These are phyloP conservation scores for Passiflora organensis DNA, from an alignment of 345 rosid species.

Conservation along the genomic window DNA sequence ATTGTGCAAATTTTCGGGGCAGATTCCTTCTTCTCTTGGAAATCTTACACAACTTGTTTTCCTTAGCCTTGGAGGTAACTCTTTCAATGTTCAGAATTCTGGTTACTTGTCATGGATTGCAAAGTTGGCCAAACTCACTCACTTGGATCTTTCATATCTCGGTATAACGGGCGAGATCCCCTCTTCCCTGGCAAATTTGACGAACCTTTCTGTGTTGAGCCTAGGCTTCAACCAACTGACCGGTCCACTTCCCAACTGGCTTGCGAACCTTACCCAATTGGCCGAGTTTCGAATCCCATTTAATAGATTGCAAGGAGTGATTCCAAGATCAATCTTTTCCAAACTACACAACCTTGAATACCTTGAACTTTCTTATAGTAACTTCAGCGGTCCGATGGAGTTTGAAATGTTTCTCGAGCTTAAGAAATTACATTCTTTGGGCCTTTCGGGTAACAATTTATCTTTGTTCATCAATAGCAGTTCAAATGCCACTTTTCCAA, in stretches of 20 bases:
- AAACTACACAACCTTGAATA: constrained; percentile 12
- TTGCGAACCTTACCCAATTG: no score
- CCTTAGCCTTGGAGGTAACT: no score
- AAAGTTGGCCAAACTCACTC: not conserved
- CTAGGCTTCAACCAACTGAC: no score
- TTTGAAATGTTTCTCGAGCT: constrained; percentile 15
- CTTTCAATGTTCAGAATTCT: no score
- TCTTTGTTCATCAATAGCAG: not conserved
- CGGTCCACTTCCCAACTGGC: no score
- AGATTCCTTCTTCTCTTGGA: constrained; percentile 9
- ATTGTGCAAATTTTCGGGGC: not conserved
- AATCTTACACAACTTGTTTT: constrained; percentile 5
- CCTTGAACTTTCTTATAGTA: constrained; percentile 17
- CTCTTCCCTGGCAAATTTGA: constrained; percentile 3
- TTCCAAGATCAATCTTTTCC: constrained; percentile 20
- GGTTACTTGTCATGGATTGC: no score
- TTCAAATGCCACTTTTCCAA: constrained; percentile 7
- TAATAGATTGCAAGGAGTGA: constrained; percentile 20
- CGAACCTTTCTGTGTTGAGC: not conserved
- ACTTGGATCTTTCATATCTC: not conserved
- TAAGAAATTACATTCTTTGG: not conserved
- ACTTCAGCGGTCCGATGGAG: constrained; percentile 12
- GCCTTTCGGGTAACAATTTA: constrained; percentile 12
- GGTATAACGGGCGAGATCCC: constrained; percentile 22
- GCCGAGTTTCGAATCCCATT: no score